Evolutionary conservation across 23 red algal genomes (phyloP), one percentile per base, ranked within the genome.

Genomic region (Gracilariopsis chorda): DNA sequence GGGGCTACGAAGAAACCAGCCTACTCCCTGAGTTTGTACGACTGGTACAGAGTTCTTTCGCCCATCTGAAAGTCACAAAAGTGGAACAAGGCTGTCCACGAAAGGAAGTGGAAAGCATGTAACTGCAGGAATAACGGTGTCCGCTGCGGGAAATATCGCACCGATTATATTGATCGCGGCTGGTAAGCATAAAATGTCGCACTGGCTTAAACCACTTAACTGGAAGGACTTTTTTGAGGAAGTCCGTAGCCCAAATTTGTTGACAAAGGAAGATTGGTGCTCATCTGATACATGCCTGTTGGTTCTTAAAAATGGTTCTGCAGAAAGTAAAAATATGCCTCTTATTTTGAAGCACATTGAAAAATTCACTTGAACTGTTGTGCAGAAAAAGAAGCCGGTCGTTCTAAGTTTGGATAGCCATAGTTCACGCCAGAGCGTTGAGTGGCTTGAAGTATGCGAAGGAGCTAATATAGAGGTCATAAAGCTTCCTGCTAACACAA

Each of bases 1-100:
- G 48, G 79, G 64, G 41, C 53, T 84, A 56, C 0, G 79, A 63
- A 41, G 55, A 84, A 56, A 84, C 79, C 11, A 56, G 46, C 25
- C 19, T 84, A 11, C 7, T 56, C 2, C 21, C 27, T 39, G 43
- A 48, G 37, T 44, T 65, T 65, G 51, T 1, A 9, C 30, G 43
- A 1, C 21, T 19, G 3, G 39, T 27, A 16, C 61, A n/a, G n/a
- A 39, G 39, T 36, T 17, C 2, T 84, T 84, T 36, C 39, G 27
- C 20, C 43, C 55, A 34, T 17, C 37, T 1, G 43, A 62, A 33
- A 84, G 58, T 42, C 19, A 56, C 16, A 12, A 14, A 10, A 20
- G 43, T n/a, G 46, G 40, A 65, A 56, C 51, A 32, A 12, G 47
- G 3, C 47, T 56, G 27, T 30, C 51, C 25, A 65, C 52, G 35